Evolutionary conservation across 1,284 basidiomycete species (phyloP), one percentile per base, ranked within the genome.

Genomic region (Ceratobasidium sp.): DNA sequence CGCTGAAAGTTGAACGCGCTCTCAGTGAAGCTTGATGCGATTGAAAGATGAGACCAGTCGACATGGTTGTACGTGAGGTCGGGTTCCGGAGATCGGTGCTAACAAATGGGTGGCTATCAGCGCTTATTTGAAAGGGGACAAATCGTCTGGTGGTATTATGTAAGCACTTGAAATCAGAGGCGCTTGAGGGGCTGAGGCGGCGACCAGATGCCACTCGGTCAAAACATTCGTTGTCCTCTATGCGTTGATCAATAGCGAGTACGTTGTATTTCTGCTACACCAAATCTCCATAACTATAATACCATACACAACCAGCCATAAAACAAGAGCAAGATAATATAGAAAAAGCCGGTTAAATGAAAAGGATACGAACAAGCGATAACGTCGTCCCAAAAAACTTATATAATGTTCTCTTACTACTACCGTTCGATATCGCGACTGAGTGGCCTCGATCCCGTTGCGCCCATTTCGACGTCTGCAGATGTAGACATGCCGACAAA

Each of bases 1-100:
- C 74, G 68, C 54, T 81, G 80, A 78, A 81, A 81, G 80, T 80
- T 81, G 78, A 52, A 79, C 17, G 76, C 57, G 7, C 68, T 64
- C 71, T 80, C 80, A 62, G 42, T 57, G 59, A 80, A 79, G 9
- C 79, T 78, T 46, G 13, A 13, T 6, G 13, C 13, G 13, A 13
- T 57, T 20, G 7, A n/a, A 28, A 57, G 6, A 20, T 57, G 20
- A 46, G 44, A 5, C 44, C 44, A 46, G 44, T 13, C 13, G 13
- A 46, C 13, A 46, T n/a, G n/a, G n/a, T n/a, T n/a, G n/a, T n/a
- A n/a, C n/a, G n/a, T n/a, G n/a, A n/a, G n/a, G n/a, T n/a, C n/a
- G n/a, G n/a, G n/a, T n/a, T n/a, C n/a, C n/a, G n/a, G n/a, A n/a
- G n/a, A n/a, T n/a, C n/a, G n/a, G n/a, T n/a, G n/a, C n/a, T n/a